Conservation (phyloP, 345 rosid genomes). For the Brassica rapa region DNA sequence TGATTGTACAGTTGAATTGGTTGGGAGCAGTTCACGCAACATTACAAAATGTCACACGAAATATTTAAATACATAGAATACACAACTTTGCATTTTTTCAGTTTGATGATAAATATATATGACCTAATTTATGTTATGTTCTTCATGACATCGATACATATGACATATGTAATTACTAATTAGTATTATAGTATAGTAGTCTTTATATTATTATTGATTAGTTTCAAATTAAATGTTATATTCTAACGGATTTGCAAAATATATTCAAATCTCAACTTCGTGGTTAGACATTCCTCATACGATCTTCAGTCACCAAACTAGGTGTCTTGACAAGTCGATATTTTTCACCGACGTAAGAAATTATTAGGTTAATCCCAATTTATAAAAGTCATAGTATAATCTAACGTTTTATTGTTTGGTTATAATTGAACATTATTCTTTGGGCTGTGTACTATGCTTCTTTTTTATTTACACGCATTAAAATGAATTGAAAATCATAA, state of each 20-base stretch:
- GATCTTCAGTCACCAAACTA: slow-evolving; percentile 7
- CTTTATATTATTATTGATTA: slow-evolving; percentile 3
- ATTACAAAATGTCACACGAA: slow-evolving; percentile 25
- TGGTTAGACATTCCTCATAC: slow-evolving; percentile 4
- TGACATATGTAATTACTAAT: background rate
- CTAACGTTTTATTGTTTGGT: background rate
- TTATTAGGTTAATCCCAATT: background rate
- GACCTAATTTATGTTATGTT: slow-evolving; percentile 15
- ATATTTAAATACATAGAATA: slow-evolving; percentile 7
- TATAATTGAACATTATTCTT: background rate
- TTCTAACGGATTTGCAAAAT: slow-evolving; percentile 2
- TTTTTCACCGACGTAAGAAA: background rate
- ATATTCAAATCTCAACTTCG: slow-evolving; percentile 6
- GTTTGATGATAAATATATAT: slow-evolving; percentile 25
- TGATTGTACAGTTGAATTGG: slow-evolving; percentile 7
- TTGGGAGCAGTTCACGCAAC: slow-evolving; percentile 21
- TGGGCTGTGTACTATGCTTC: background rate
- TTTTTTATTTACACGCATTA: background rate
- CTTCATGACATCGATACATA: slow-evolving; percentile 28
- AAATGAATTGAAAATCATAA: background rate
- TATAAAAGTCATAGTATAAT: background rate
- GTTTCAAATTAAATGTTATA: background rate
- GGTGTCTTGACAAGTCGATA: slow-evolving; percentile 12
- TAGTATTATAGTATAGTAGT: background rate
- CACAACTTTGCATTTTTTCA: slow-evolving; percentile 5